phyloP scores from a whole-genome alignment of 257 asterid genomes.

The Parsonsia alboflavescens region DNA sequence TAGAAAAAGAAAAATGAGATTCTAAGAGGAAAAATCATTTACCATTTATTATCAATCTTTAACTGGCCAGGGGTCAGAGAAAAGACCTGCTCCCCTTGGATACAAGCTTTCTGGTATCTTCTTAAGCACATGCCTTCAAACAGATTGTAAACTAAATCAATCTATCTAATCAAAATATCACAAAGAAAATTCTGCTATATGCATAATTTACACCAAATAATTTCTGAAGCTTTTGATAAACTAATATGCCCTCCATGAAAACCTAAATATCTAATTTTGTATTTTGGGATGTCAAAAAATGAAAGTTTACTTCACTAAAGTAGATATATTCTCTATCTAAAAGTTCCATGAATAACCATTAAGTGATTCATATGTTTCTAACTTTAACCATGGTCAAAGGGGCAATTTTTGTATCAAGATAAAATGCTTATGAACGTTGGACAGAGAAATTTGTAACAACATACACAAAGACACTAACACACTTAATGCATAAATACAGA shows the following conservation, averaged over 20 bases:
- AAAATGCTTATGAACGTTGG: not conserved
- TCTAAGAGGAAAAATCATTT: constrained; percentile 18
- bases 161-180: constrained; percentile 6
- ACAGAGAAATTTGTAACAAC: not conserved
- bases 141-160: constrained; percentile 9
- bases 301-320: not conserved
- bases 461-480: not conserved
- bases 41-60: constrained; percentile 88
- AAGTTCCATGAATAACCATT: not conserved
- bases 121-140: constrained; percentile 87
- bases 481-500: not conserved
- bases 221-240: not conserved
- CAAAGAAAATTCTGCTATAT: not conserved
- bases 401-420: not conserved
- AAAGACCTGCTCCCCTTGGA: constrained; percentile 64
- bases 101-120: constrained; percentile 68
- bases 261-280: not conserved
- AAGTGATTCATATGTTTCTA: not conserved
- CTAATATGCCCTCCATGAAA: not conserved
- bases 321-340: not conserved
- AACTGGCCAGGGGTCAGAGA: constrained; percentile 57
- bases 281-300: not conserved
- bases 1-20: not conserved
- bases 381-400: not conserved
- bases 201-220: not conserved